A percentile compares a stretch with the other conserved stretches of the same genome.
Evolutionary conservation across 257 asterid species (phyloP).

Genomic region (Parsonsia alboflavescens): DNA sequence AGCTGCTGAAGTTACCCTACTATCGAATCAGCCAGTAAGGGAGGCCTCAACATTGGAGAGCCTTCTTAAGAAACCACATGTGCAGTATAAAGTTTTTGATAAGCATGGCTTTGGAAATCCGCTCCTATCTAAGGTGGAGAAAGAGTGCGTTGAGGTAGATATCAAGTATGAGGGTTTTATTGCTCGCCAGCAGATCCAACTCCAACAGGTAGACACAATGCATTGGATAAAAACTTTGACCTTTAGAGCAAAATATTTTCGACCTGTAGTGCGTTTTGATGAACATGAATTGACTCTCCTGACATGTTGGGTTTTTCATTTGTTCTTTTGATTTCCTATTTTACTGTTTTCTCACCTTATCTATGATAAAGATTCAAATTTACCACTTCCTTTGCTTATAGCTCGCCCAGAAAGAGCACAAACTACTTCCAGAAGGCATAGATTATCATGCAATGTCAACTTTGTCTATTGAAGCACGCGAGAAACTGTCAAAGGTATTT

Average conservation of each 20-base stretch:
- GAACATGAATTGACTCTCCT: not conserved
- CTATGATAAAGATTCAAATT: not conserved
- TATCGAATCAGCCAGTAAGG: constrained; percentile 84
- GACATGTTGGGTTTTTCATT: not conserved
- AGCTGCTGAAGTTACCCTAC: constrained; percentile 60
- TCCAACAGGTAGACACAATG: constrained; percentile 61
- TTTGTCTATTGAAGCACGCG: constrained; percentile 87
- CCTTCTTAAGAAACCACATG: constrained; percentile 94
- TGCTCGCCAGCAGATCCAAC: constrained; percentile 80
- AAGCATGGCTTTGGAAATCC: constrained; percentile 89
- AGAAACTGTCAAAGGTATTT: constrained; percentile 86
- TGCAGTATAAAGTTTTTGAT: constrained; percentile 66
- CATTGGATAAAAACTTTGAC: not conserved
- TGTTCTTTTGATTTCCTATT: not conserved
- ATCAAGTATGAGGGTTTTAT: constrained; percentile 95
- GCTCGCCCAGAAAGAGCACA: constrained; percentile 90
- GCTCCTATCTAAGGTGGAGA: constrained; percentile 62
- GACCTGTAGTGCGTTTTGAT: not conserved
- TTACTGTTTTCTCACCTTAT: not conserved
- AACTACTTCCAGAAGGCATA: constrained; percentile 61
- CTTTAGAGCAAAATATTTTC: too few relatives aligned
- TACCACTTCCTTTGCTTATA: constrained; percentile 31
- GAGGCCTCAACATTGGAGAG: constrained; percentile 78
- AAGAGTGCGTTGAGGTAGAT: constrained; percentile 89
- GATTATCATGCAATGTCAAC: constrained; percentile 78